phyloP scores from a whole-genome alignment of 2,329 filamentous ascomycete species.

The Penicillium palitans region DNA sequence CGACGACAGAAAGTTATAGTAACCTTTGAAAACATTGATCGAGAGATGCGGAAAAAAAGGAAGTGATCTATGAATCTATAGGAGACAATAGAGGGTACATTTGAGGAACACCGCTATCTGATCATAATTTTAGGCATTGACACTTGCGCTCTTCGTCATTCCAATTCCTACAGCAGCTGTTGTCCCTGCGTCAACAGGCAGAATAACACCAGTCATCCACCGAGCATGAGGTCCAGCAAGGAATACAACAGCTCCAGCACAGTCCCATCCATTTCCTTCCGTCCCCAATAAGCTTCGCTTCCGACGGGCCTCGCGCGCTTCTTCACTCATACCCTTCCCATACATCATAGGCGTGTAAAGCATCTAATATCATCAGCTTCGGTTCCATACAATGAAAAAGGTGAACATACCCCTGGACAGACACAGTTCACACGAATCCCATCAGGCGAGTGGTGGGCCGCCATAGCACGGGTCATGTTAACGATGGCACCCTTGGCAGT shows the following conservation, averaged over 20 bases:
- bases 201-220: slow-evolving; percentile 53
- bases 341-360: slow-evolving; percentile 60
- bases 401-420: slow-evolving; percentile 45
- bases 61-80: not conserved
- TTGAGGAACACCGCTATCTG: not conserved
- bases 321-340: slow-evolving; percentile 51
- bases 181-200: slow-evolving; percentile 52
- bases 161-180: slow-evolving; percentile 46
- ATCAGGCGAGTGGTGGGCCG: slow-evolving; percentile 53
- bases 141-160: slow-evolving; percentile 41
- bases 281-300: slow-evolving; percentile 54
- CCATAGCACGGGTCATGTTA: slow-evolving; percentile 59
- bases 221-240: slow-evolving; percentile 54
- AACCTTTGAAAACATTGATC: too few species aligned
- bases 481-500: slow-evolving; percentile 57
- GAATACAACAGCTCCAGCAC: slow-evolving; percentile 53
- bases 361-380: slow-evolving; percentile 34
- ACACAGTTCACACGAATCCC: slow-evolving; percentile 58
- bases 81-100: not conserved
- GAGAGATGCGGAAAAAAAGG: not conserved
- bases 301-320: slow-evolving; percentile 51
- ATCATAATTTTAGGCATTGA: slow-evolving; percentile 27
- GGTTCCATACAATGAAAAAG: not conserved
- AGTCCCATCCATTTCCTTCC: slow-evolving; percentile 58
- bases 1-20: too few species aligned